Percentiles rank a stretch among this genome's conserved stretches.
Evolutionary conservation across 176 grass and related monocot genomes (phyloP).

Genomic region (Thinopyrum elongatum): DNA sequence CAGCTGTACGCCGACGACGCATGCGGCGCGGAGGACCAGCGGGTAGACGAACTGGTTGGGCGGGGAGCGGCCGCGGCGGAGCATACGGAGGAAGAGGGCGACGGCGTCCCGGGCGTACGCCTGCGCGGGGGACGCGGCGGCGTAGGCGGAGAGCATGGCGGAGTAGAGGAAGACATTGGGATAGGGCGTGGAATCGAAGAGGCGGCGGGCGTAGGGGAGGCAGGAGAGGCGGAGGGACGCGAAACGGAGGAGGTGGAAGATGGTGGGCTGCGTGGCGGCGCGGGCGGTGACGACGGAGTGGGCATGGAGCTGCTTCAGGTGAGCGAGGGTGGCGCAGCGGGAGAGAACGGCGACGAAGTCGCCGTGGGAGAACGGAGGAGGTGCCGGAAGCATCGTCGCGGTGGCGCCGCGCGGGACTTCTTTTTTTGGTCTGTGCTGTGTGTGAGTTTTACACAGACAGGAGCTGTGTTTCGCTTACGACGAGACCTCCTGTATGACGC

Average conservation of each 20-base stretch:
- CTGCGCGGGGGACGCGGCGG: neutral
- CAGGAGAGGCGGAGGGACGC: slow-evolving; percentile 56
- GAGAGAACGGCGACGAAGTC: slow-evolving; percentile 55
- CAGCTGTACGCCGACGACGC: slow-evolving; percentile 17
- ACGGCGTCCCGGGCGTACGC: slow-evolving; percentile 29
- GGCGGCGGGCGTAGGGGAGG: slow-evolving; percentile 59
- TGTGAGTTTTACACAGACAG: too few species aligned
- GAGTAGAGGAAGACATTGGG: slow-evolving; percentile 88
- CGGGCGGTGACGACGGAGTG: slow-evolving; percentile 52
- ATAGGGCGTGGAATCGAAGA: slow-evolving; percentile 57
- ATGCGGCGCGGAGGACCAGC: slow-evolving; percentile 57
- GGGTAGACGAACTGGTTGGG: slow-evolving; percentile 91
- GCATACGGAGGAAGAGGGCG: slow-evolving; percentile 69
- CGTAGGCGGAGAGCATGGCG: slow-evolving; percentile 71
- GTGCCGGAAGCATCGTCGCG: slow-evolving; percentile 25
- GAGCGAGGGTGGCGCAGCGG: slow-evolving; percentile 53
- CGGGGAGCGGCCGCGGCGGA: slow-evolving; percentile 31
- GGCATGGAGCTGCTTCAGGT: slow-evolving; percentile 74
- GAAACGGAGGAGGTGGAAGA: slow-evolving; percentile 81
- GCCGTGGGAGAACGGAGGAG: slow-evolving; percentile 41
- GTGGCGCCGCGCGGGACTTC: neutral
- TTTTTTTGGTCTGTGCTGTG: neutral
- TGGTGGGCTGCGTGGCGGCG: slow-evolving; percentile 59
- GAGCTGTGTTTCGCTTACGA: too few species aligned
- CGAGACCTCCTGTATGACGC: too few species aligned